Conservation (phyloP, 768 basidiomycete genomes). For the Collybia mongolica region DNA sequence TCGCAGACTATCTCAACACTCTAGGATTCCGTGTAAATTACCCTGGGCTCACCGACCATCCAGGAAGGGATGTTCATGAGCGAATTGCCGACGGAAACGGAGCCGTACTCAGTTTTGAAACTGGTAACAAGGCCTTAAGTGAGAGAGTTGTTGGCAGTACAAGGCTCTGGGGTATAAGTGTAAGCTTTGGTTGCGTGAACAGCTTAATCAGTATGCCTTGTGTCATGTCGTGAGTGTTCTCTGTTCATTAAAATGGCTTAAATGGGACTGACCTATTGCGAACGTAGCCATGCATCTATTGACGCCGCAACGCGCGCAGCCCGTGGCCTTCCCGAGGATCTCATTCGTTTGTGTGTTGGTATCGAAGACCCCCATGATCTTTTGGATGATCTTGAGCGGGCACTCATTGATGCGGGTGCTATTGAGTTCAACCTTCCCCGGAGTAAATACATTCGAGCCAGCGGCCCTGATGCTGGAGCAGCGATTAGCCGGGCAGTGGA, state of each 20-base stretch:
- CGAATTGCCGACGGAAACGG: slow-evolving; percentile 90
- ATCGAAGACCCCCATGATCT: slow-evolving; percentile 95
- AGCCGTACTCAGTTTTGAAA: slow-evolving; percentile 93
- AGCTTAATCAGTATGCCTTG: slow-evolving; percentile 99
- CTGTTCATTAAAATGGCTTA: slow-evolving; percentile 5
- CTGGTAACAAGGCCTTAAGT: slow-evolving; percentile 85
- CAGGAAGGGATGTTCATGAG: slow-evolving; percentile 84
- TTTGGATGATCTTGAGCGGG: slow-evolving; percentile 91
- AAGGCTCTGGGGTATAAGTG: slow-evolving; percentile 94
- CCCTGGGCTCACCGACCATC: slow-evolving; percentile 83
- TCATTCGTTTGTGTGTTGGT: slow-evolving; percentile 96
- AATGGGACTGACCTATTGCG: slow-evolving; percentile 4
- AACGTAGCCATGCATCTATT: slow-evolving; percentile 89
- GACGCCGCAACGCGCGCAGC: slow-evolving; percentile 94
- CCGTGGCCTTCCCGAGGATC: slow-evolving; percentile 96
- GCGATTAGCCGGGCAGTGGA: slow-evolving; percentile 62
- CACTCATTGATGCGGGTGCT: slow-evolving; percentile 89
- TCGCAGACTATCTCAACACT: slow-evolving; percentile 80
- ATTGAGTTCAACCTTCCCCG: slow-evolving; percentile 59
- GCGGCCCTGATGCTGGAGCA: slow-evolving; percentile 30
- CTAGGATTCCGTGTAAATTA: slow-evolving; percentile 93
- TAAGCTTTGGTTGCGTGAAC: slow-evolving; percentile 98
- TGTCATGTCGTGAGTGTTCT: slow-evolving; percentile 90
- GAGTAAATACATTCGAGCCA: slow-evolving; percentile 43
- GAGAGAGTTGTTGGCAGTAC: slow-evolving; percentile 93